These are phyloP conservation scores for Saitozyma podzolica DNA, from an alignment of 768 basidiomycete species.

Conservation along the genomic window DNA sequence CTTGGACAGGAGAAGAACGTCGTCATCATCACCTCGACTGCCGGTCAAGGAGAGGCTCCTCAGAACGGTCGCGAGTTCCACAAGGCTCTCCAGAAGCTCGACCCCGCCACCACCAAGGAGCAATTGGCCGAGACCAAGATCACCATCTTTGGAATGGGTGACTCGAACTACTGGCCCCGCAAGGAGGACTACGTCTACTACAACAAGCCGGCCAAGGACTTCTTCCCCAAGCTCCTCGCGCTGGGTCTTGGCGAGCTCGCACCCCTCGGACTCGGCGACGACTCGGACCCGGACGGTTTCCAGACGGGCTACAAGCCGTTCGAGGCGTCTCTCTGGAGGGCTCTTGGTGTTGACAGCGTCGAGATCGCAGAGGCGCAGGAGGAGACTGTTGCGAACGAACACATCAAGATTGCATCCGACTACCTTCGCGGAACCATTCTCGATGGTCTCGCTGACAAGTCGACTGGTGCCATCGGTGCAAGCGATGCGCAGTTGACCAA, in stretches of 20 bases:
- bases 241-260: slow-evolving; percentile 77
- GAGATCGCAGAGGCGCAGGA: slow-evolving; percentile 91
- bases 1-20: slow-evolving; percentile 74
- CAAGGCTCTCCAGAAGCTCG: slow-evolving; percentile 65
- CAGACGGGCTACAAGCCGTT: slow-evolving; percentile 96
- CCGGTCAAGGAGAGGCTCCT: slow-evolving; percentile 96
- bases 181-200: slow-evolving; percentile 97
- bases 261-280: slow-evolving; percentile 81
- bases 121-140: slow-evolving; percentile 65
- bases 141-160: slow-evolving; percentile 91
- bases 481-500: slow-evolving; percentile 94
- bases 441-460: slow-evolving; percentile 81
- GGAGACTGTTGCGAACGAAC: slow-evolving; percentile 96
- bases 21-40: slow-evolving; percentile 83
- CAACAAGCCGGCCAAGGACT: slow-evolving; percentile 92
- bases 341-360: slow-evolving; percentile 82
- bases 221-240: slow-evolving; percentile 73
- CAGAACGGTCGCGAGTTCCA: slow-evolving; percentile 90
- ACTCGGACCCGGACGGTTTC: slow-evolving; percentile 94
- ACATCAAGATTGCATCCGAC: slow-evolving; percentile 94
- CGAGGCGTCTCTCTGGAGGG: slow-evolving; percentile 92
- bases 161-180: slow-evolving; percentile 98
- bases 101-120: slow-evolving; percentile 46
- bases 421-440: slow-evolving; percentile 93
- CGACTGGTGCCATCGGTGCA: slow-evolving; percentile 85